Evolutionary conservation across 2,329 filamentous ascomycete genomes (phyloP), one percentile per base, ranked within the genome.

Genomic region (Biscogniauxia marginata): DNA sequence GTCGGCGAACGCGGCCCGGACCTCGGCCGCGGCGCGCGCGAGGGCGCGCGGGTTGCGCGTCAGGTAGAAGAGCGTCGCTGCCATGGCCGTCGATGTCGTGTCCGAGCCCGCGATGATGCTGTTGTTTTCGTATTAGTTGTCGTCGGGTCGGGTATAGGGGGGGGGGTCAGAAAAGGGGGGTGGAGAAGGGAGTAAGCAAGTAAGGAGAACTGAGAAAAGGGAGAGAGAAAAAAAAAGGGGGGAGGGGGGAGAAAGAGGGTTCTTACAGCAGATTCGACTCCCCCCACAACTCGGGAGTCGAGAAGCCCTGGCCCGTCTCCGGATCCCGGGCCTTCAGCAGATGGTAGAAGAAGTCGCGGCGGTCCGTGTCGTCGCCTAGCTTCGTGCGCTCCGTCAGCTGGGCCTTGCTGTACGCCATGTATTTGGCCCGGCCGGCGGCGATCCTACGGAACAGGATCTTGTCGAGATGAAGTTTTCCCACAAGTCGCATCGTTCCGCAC

Each of bases 281-380:
- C 50, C 81, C 84, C 85, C 86, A 88, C 21, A 90, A 81, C 66
- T 90, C 87, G 0, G 82, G 80, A 2, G 79, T 86, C 44, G 78
- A 81, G 66, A 90, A 87, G 1, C 85, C 85, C 55, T 82, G 78
- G 52, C 87, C 87, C 0, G 87, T 89, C 67, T 90, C 86, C 11
- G 87, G 86, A 62, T 91, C 88, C 43, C 83, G 82, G 7, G 88
- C 87, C 66, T 86, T 86, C 57, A 91, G 80, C 9, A 91, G 79
- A 70, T 90, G 86, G 72, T 89, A 86, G 75, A 91, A 90, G 75
- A 91, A 90, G 68, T 91, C 88, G 55, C 86, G 84, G 30, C 87
- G 86, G 64, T 84, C 85, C 49, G 81, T 85, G 61, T 83, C 84
- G 61, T 85, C 84, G 23, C 86, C 86, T 22, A 87, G 75, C 58